A percentile compares a stretch with the other conserved stretches of the same genome.
Conservation (phyloP, 371 early-diverging fungal species). For the Mucor ambiguus region DNA sequence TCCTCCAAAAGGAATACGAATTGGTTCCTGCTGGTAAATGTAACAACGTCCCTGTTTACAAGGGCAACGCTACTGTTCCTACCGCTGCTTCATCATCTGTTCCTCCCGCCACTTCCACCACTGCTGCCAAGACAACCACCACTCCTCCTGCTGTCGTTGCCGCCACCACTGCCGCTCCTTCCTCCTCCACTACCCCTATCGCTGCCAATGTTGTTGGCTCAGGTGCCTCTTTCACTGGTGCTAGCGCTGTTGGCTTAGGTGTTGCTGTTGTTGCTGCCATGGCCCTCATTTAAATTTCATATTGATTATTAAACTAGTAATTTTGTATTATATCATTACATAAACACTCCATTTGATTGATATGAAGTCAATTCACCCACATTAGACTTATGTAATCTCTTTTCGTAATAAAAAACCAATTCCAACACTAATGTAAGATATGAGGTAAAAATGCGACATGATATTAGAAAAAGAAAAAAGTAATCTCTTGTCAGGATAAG, state of each 20-base stretch:
- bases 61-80: conserved; percentile 18
- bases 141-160: conserved; percentile 8
- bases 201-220: conserved; percentile 14
- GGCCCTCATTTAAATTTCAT: conserved; percentile 19
- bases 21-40: conserved; percentile 35
- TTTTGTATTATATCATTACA: conserved; percentile 2
- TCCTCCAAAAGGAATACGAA: conserved; percentile 29
- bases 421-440: neutral
- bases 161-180: neutral
- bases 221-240: conserved; percentile 16
- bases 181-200: neutral
- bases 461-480: neutral
- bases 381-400: neutral
- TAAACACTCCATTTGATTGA: neutral
- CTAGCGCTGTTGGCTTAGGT: conserved; percentile 15
- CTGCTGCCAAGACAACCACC: neutral
- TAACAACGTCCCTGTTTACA: conserved; percentile 31
- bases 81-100: conserved; percentile 10
- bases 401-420: neutral
- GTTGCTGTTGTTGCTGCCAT: conserved; percentile 17
- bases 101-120: neutral
- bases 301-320: neutral
- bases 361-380: neutral
- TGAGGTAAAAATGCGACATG: conserved; percentile 2
- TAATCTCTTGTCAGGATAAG: neutral